Base-by-base conservation (phyloP, 2,329 filamentous ascomycete species). In the Claviceps africana region DNA sequence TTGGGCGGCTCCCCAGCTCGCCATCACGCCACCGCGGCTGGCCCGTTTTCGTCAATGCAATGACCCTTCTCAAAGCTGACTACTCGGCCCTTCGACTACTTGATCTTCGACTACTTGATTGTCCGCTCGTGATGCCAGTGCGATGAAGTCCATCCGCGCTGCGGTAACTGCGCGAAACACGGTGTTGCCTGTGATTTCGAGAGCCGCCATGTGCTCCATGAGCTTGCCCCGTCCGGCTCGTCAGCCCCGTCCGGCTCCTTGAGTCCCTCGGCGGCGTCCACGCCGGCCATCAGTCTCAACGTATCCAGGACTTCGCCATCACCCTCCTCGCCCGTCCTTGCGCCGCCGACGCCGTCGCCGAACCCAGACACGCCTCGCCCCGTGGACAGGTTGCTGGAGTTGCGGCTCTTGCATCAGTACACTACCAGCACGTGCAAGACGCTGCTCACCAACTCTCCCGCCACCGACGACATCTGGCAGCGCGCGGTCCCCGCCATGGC, bases 151-250 rank as follows among this genome's bases (percentile, higher is more conserved):
- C 81, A 83, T 60, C 81, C 81, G 9, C 68, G 75, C 54, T 85
- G 81, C 62, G 77, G 79, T 55, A 83, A 84, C 65, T 85, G 81
- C 67, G 67, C 74, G 52, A 85, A 83, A 60, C 81, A 85, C 65
- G 81, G 80, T 58, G 81, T 84, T 39, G 64, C 70, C 35, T 85
- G 81, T 66, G 81, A 85, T 63, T 85, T 84, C 60, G 78, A 81
- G 58, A 72, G 72, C 56, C 72, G 74, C 9, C 65, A 72, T 37
- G 64, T 74, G 53, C 63, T 72, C 53, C 70, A 73, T 51, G 70
- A 74, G 46, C 67, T 77, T 45, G 60, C 67, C 28, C 58, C 25
- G 25, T 25, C n/a, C n/a, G n/a, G n/a, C n/a, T n/a, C 69, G 2
- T 62, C 67, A 46, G 63, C 70, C 17, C 66, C 65, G 25, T 48